These are phyloP conservation scores for Peltaster fructicola DNA, from an alignment of 2,329 filamentous ascomycete genomes.

Conservation along the genomic window DNA sequence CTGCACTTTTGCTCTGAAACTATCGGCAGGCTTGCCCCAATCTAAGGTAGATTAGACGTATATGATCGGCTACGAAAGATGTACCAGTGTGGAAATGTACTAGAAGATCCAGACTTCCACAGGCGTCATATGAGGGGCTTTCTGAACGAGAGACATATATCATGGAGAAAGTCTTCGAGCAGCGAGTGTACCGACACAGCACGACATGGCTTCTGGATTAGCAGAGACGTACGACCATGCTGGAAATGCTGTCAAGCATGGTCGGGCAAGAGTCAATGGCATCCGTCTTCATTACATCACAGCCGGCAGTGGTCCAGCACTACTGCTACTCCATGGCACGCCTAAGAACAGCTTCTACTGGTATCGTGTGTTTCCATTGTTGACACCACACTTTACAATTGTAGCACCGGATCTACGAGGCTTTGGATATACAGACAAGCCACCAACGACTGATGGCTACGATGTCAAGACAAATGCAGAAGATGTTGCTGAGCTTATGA, in stretches of 20 bases:
- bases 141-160: too few relatives aligned
- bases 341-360: constrained; percentile 21
- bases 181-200: too few relatives aligned
- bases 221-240: constrained; percentile 18
- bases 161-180: too few relatives aligned
- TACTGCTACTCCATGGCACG: constrained; percentile 17
- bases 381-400: constrained; percentile 20
- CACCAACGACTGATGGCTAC: constrained; percentile 21
- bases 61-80: too few relatives aligned
- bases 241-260: constrained; percentile 13
- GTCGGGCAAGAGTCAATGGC: constrained; percentile 16
- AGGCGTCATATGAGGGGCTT: too few relatives aligned
- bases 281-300: constrained; percentile 19
- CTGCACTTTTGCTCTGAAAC: too few relatives aligned
- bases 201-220: too few relatives aligned
- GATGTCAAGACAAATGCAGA: constrained; percentile 20
- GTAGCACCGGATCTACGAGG: constrained; percentile 22
- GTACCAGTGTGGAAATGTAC: too few relatives aligned
- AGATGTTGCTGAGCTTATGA: constrained; percentile 21
- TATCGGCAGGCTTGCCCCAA: too few relatives aligned
- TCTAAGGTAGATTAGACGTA: too few relatives aligned
- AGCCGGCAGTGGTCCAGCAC: constrained; percentile 14
- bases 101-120: too few relatives aligned
- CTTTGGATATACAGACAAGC: constrained; percentile 24
- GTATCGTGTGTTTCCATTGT: constrained; percentile 19